phyloP scores from a whole-genome alignment of 2,329 filamentous ascomycete genomes.

The Cladosporium sp. region DNA sequence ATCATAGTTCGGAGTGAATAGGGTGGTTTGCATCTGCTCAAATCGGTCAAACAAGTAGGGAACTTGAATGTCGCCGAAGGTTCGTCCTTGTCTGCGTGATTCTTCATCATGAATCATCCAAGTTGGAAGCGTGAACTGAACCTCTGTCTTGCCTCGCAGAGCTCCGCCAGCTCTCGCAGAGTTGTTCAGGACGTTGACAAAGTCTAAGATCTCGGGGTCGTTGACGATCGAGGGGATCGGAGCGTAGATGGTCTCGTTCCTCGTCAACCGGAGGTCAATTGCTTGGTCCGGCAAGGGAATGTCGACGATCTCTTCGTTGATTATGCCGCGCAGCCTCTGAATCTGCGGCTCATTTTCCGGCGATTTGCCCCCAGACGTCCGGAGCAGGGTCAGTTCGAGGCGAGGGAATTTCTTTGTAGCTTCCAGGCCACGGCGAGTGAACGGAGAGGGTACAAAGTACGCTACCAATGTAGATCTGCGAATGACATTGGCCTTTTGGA shows the following conservation, averaged over 20 bases:
- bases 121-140: slow-evolving; percentile 18
- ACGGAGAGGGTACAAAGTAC: slow-evolving; percentile 16
- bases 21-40: slow-evolving; percentile 20
- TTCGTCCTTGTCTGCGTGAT: neutral
- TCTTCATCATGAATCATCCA: slow-evolving; percentile 11
- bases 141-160: slow-evolving; percentile 16
- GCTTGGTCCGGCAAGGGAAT: slow-evolving; percentile 17
- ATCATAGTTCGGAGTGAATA: slow-evolving; percentile 12
- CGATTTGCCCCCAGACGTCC: neutral
- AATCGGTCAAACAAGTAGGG: slow-evolving; percentile 25
- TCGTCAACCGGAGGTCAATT: slow-evolving; percentile 20
- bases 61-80: slow-evolving; percentile 9
- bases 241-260: slow-evolving; percentile 11
- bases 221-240: neutral
- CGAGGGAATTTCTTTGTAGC: slow-evolving; percentile 12
- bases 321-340: slow-evolving; percentile 3
- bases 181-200: slow-evolving; percentile 15
- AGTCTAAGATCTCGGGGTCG: slow-evolving; percentile 16
- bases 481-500: neutral
- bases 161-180: slow-evolving; percentile 14
- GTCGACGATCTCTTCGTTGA: neutral
- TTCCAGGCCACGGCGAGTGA: slow-evolving; percentile 3
- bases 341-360: neutral
- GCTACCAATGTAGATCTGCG: slow-evolving; percentile 10
- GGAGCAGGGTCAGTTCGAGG: slow-evolving; percentile 13